phyloP scores from a whole-genome alignment of 2,329 filamentous ascomycete species.

The Diaporthe velutina region DNA sequence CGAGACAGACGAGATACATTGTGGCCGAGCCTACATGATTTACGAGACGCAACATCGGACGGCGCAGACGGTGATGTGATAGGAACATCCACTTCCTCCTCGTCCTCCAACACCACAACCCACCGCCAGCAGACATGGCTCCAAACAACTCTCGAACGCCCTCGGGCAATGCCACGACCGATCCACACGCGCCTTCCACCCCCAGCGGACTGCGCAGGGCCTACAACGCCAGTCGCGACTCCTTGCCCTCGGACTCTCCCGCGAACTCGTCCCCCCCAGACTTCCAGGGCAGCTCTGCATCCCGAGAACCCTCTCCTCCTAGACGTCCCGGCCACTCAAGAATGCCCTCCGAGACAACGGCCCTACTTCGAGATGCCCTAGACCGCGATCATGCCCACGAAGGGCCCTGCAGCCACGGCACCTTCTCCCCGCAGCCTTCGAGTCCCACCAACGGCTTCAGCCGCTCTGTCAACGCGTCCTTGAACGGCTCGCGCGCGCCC shows the following conservation, averaged over 20 bases:
- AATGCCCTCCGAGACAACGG: constrained; percentile 62
- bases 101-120: not conserved
- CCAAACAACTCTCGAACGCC: constrained; percentile 28
- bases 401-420: constrained; percentile 77
- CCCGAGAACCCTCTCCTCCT: constrained; percentile 23
- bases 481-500: constrained; percentile 50
- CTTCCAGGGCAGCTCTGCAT: not conserved
- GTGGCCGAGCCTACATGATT: not conserved
- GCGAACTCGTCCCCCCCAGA: constrained; percentile 6
- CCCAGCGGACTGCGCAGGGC: constrained; percentile 62
- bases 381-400: constrained; percentile 56
- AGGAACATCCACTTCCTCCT: not conserved
- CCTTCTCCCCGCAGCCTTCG: constrained; percentile 77
- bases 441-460: constrained; percentile 57
- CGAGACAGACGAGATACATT: not conserved
- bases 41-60: not conserved
- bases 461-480: constrained; percentile 47
- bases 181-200: constrained; percentile 54
- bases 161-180: constrained; percentile 18
- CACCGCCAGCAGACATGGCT: constrained; percentile 19
- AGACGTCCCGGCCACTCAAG: constrained; percentile 19
- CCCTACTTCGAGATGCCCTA: constrained; percentile 57
- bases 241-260: constrained; percentile 29
- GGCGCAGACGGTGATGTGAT: constrained; percentile 25
- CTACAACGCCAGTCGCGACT: constrained; percentile 47